phyloP scores from a whole-genome alignment of 768 basidiomycete genomes.

The Leccinum longicurvipes region DNA sequence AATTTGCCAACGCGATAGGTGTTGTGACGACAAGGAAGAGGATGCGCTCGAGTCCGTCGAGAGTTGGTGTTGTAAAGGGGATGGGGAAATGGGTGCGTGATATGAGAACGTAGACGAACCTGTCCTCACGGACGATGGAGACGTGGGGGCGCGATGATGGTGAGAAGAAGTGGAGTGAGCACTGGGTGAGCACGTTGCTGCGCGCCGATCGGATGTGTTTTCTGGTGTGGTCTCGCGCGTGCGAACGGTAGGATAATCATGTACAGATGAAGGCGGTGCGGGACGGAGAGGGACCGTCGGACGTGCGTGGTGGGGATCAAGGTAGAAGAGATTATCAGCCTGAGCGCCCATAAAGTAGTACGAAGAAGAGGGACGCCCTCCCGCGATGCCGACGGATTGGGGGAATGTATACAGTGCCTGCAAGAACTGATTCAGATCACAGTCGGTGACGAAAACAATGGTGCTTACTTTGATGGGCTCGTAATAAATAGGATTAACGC shows the following conservation, averaged over 20 bases:
- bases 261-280: conserved; percentile 31
- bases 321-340: conserved; percentile 80
- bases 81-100: conserved; percentile 58
- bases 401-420: conserved; percentile 89
- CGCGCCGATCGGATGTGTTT: conserved; percentile 26
- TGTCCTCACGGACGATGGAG: conserved; percentile 51
- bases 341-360: conserved; percentile 98
- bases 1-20: conserved; percentile 28
- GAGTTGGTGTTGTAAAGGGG: conserved; percentile 62
- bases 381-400: conserved; percentile 94
- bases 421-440: background rate
- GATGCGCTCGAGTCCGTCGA: conserved; percentile 40
- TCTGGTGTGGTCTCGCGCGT: conserved; percentile 33
- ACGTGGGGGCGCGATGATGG: conserved; percentile 41
- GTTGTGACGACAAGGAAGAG: conserved; percentile 32
- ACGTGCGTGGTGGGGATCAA: conserved; percentile 78
- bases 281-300: conserved; percentile 70
- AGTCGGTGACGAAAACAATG: background rate
- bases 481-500: conserved; percentile 94
- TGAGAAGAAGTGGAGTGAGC: conserved; percentile 18
- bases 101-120: conserved; percentile 51
- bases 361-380: conserved; percentile 93
- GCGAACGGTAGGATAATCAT: conserved; percentile 22
- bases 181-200: conserved; percentile 25
- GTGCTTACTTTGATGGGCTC: conserved; percentile 69